Base-by-base conservation (phyloP, 169 alveolate genomes). In the Hepatocystis sp. region DNA sequence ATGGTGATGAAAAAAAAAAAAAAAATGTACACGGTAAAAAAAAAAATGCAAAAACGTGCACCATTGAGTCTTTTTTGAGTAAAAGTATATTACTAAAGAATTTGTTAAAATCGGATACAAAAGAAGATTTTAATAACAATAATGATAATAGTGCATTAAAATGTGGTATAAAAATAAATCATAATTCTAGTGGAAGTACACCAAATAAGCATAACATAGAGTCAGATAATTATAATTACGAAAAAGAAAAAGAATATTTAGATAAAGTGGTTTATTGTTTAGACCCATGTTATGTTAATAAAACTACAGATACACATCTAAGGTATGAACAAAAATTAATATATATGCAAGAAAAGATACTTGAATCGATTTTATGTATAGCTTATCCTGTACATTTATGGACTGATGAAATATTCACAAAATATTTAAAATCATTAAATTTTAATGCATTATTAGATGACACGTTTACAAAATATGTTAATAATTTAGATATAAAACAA, bases 261-360 rank as follows among this genome's bases (percentile, higher is more conserved):
- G 86, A 71, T 36, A 71, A 71, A 30, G 58, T 71, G 27, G 58
- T 71, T 56, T 71, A 71, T 23, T 71, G 86, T 58, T 46, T 71
- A 15, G 86, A 71, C 25, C 86, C 86, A 56, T 71, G 78, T 4
- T 71, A 71, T 58, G 64, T 71, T 13, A 71, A 71, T 51, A 49
- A 58, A 39, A 71, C 86, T 17, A 4, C 27, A 8, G 76, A 71
- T 71, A 76, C 55, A 56, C 36, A 44, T 5, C 27, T 17, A 27
- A 71, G 42, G 30, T 71, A 76, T 71, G 28, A 64, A 34, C 67
- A 71, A 49, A 71, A 71, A 64, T 23, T 71, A 27, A 71, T n/a
- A 47, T 71, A 71, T 49, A 71, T 71, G 86, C 78, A 63, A 56
- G 86, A 71, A 19, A 71, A 71, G 39, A 58, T 71, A 13, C 47